Evolutionary conservation across 306 rosid genomes (phyloP), one percentile per base, ranked within the genome.

Genomic region (Quercus variabilis): DNA sequence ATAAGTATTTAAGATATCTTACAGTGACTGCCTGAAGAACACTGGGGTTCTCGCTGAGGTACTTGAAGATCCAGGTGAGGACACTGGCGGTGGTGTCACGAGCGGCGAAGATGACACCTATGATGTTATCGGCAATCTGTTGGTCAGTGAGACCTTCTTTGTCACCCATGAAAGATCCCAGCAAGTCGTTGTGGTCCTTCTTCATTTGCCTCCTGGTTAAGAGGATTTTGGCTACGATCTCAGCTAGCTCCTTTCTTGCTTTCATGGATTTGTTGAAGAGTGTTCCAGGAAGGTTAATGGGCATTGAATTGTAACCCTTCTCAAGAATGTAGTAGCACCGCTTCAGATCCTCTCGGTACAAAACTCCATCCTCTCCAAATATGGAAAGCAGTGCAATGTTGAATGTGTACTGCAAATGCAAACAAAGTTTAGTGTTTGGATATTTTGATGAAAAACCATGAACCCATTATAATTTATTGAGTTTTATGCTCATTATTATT

Each of bases 61-160:
- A 91, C 88, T 95, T 95, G 63, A 95, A 73, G 69, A 88, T 89
- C 99, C 99, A 95, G 43, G 99, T 95, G 74, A 95, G 90, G 13
- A 92, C 97, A 81, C 97, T 95, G 6, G 99, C 99, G 0, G 99
- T 95, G 35, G 99, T 95, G 76, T 95, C 99, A 46, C 99, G 91
- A 38, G 99, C 99, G 17, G 99, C 99, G 52, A 95, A 95, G 46
- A 95, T 91, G 81, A 95, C 92, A 2, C 99, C 99, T 68, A 95
- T 95, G 41, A 93, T 78, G 84, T 95, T 95, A 82, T 95, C 99
- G 21, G 97, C 96, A 41, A 96, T 91, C 55, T 96, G 97, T 15
- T 89, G 89, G 56, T 96, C 99, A 13, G 94, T 90, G 83, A 96
- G 96, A 65, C 93, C 93, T 82, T 91, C 86, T 76, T 90, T 93